Evolutionary conservation across 148 eudicot genomes (phyloP).

Genomic region (Salicornia ramosissima): DNA sequence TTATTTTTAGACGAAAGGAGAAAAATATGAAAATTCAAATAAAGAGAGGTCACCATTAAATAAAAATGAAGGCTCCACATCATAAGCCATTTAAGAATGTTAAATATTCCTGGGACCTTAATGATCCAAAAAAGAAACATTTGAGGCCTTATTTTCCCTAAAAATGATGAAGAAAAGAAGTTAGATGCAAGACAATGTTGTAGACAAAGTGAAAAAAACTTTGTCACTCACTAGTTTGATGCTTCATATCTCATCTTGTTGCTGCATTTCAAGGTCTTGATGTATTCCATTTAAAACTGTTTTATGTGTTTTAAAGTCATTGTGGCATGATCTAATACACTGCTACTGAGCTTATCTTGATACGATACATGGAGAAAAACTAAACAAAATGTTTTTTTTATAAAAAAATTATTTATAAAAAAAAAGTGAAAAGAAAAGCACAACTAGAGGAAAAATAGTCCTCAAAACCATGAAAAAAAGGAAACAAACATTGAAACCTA

Average conservation of each 20-base stretch:
- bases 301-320: background rate
- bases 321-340: background rate
- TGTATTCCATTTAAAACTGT: background rate
- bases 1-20: background rate
- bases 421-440: background rate
- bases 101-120: too few relatives aligned
- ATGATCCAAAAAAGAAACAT: background rate
- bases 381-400: too few relatives aligned
- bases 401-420: background rate
- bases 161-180: background rate
- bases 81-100: background rate
- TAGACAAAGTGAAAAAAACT: background rate
- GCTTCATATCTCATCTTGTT: background rate
- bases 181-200: constrained; percentile 1
- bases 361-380: background rate
- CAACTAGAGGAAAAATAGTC: background rate
- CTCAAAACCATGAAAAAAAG: background rate
- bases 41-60: background rate
- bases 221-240: background rate
- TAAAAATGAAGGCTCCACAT: background rate
- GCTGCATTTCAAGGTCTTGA: background rate
- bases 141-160: background rate
- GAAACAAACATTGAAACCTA: background rate
- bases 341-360: background rate
- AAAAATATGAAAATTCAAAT: background rate